Evolutionary conservation across 495 filamentous ascomycete genomes (phyloP).

Genomic region (Podospora conica): DNA sequence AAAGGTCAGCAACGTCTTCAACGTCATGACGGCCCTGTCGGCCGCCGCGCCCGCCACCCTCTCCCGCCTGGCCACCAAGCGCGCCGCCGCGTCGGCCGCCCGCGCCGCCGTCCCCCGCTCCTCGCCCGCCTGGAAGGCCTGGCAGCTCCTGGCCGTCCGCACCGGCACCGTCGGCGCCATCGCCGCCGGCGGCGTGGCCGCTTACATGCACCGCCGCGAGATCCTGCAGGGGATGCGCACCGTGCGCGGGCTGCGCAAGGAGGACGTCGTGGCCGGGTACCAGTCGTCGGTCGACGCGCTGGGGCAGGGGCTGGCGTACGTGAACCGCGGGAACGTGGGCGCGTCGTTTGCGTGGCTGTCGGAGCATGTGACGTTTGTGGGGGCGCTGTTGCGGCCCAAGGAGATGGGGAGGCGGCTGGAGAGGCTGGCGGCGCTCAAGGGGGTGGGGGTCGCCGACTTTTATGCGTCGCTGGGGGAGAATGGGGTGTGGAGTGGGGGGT

Average conservation of each 20-base stretch:
- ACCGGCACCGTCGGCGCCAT: slow-evolving; percentile 80
- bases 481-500: slow-evolving; percentile 47
- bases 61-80: slow-evolving; percentile 42
- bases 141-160: slow-evolving; percentile 80
- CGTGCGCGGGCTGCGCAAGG: slow-evolving; percentile 33
- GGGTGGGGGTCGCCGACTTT: slow-evolving; percentile 31
- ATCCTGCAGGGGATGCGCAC: slow-evolving; percentile 54
- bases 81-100: slow-evolving; percentile 24
- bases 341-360: slow-evolving; percentile 42
- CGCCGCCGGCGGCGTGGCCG: slow-evolving; percentile 81
- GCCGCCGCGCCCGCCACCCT: slow-evolving; percentile 43
- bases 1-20: slow-evolving; percentile 68
- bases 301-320: slow-evolving; percentile 44
- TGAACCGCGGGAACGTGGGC: slow-evolving; percentile 44
- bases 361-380: slow-evolving; percentile 45
- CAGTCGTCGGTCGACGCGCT: slow-evolving; percentile 40
- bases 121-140: slow-evolving; percentile 47
- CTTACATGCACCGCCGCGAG: slow-evolving; percentile 72
- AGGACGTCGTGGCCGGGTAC: slow-evolving; percentile 36
- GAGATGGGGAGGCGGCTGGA: slow-evolving; percentile 37
- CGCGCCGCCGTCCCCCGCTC: slow-evolving; percentile 36
- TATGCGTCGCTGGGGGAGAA: slow-evolving; percentile 44
- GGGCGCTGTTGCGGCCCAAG: slow-evolving; percentile 37
- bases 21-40: slow-evolving; percentile 54
- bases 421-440: slow-evolving; percentile 34